Evolutionary conservation across 2,329 filamentous ascomycete species (phyloP), one percentile per base, ranked within the genome.

Genomic region (Claviceps cyperi): DNA sequence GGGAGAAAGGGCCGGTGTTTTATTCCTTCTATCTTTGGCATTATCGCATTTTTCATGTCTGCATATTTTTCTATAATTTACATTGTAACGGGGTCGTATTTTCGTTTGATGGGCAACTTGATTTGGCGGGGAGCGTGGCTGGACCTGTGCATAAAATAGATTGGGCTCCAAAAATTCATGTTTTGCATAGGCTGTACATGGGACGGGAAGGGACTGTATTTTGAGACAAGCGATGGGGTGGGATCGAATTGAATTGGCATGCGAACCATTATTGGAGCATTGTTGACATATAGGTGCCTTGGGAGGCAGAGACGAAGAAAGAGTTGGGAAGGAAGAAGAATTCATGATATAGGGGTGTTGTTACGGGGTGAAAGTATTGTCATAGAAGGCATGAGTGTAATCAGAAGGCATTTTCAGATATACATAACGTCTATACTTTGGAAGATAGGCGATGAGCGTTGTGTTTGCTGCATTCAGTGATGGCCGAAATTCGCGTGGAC

Each of bases 81-180:
- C 28, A 32, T 32, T 32, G 28, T 11, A 32, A 11, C 28, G 9
- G 9, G 28, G 28, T 9, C 40, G 21, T 22, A 2, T 21, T 43
- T 24, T 13, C 40, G 13, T 43, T n/a, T 22, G 40, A 21, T 24
- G 40, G 37, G 40, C 40, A 13, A 24, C 11, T 22, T 22, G 40
- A 22, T 22, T 17, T 8, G 37, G n/a, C 6, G n/a, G 19, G 9
- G 3, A 8, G n/a, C 46, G 46, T 32, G 41, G 28, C 22, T 28
- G 40, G 46, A 48, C 45, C 15, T 48, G 17, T 51, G 50, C 40
- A 22, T 37, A 46, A 15, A 24, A 46, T 32, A 32, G 32, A 40
- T 9, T 36, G 22, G 46, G 15, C 22, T 32, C 4, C n/a, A n/a
- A n/a, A 32, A 37, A 2, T 44, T 48, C 19, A 37, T 15, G 24